Evolutionary conservation across 768 basidiomycete species (phyloP).

Genomic region (Boletus sp.): DNA sequence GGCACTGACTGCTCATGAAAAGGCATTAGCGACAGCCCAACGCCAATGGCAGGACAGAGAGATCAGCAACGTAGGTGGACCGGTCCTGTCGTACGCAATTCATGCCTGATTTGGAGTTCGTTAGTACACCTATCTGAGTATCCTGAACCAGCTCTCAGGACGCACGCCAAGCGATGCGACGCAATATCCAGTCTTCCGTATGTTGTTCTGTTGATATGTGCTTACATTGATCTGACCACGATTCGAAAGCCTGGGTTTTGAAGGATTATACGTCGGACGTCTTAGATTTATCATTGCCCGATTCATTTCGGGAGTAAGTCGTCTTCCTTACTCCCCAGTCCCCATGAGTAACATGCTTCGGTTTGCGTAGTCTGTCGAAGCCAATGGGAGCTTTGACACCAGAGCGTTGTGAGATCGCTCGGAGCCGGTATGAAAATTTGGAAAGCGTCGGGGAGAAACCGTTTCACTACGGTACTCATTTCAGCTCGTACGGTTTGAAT

Average conservation of each 20-base stretch:
- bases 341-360: background rate
- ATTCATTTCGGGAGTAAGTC: conserved; percentile 71
- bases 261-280: conserved; percentile 74
- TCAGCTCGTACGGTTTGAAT: conserved; percentile 53
- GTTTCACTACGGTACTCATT: conserved; percentile 93
- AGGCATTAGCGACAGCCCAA: conserved; percentile 66
- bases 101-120: background rate
- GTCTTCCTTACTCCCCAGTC: background rate
- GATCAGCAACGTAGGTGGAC: conserved; percentile 75
- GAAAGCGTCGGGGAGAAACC: conserved; percentile 80
- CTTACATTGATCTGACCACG: background rate
- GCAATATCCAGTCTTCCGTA: conserved; percentile 89
- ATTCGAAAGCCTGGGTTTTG: conserved; percentile 77
- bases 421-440: conserved; percentile 68
- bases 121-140: conserved; percentile 85
- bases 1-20: conserved; percentile 14
- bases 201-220: conserved; percentile 19
- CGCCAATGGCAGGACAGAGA: conserved; percentile 85
- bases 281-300: conserved; percentile 60
- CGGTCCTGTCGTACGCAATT: background rate
- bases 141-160: conserved; percentile 89
- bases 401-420: conserved; percentile 70
- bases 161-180: conserved; percentile 94
- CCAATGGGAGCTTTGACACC: conserved; percentile 90
- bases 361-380: conserved; percentile 57